A percentile compares a stretch with the other conserved stretches of the same genome.
Conservation (phyloP, 306 rosid species). For the Prunus armeniaca region DNA sequence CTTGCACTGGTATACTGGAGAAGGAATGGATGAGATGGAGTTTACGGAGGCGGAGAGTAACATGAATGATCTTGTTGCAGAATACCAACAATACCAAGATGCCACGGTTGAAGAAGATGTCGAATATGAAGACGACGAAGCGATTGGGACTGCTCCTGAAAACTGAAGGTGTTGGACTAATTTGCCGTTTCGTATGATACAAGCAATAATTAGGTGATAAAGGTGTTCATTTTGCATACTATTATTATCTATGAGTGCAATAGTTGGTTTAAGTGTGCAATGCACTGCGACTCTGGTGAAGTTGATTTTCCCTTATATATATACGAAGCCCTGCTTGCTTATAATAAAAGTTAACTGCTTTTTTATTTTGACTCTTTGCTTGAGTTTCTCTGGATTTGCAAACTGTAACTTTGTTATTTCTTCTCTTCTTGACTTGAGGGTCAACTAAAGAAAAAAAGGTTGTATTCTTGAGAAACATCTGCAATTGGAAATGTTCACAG, state of each 20-base stretch:
- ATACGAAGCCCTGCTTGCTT: not conserved
- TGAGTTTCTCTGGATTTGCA: not conserved
- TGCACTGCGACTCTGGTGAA: not conserved
- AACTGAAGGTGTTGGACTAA: slow-evolving; percentile 34
- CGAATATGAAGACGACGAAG: slow-evolving; percentile 41
- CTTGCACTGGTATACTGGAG: slow-evolving; percentile 82
- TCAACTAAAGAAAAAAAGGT: not conserved
- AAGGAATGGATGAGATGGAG: slow-evolving; percentile 82
- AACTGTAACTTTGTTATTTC: not conserved
- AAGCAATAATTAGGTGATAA: slow-evolving; percentile 22
- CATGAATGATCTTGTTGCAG: slow-evolving; percentile 80
- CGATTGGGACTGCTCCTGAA: slow-evolving; percentile 30
- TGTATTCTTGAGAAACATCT: not conserved
- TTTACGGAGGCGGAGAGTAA: slow-evolving; percentile 73
- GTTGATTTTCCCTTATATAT: not conserved
- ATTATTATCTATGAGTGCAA: not conserved
- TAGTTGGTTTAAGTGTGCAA: not conserved
- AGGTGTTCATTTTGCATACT: not conserved
- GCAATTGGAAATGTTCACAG: not conserved
- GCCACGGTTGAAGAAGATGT: slow-evolving; percentile 43
- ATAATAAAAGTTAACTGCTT: not conserved
- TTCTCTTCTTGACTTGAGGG: not conserved
- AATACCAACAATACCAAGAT: slow-evolving; percentile 80
- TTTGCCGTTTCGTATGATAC: slow-evolving; percentile 30
- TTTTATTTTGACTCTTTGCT: too few species aligned